Evolutionary conservation across 441 rosid genomes (phyloP).

Genomic region (Kokia cookei): DNA sequence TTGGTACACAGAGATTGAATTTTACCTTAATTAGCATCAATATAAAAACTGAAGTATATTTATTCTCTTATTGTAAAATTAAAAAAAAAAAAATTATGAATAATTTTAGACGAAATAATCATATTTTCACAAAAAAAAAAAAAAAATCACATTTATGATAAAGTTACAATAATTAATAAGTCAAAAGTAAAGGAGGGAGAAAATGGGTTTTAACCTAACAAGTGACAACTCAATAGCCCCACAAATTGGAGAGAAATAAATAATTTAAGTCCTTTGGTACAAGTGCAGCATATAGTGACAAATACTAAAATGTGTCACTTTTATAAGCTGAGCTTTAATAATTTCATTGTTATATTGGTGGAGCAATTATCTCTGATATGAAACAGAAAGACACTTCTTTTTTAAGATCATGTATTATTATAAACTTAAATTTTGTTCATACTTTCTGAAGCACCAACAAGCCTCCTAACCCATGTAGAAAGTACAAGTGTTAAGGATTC

Average conservation of each 20-base stretch:
- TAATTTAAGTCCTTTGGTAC: not conserved
- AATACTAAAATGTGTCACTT: not conserved
- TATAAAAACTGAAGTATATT: too few relatives aligned
- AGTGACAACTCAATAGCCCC: not conserved
- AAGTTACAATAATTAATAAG: not conserved
- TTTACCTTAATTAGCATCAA: too few relatives aligned
- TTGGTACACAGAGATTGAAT: too few relatives aligned
- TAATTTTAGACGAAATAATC: too few relatives aligned
- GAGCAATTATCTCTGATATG: not conserved
- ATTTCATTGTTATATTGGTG: not conserved
- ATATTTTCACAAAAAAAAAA: not conserved
- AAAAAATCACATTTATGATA: not conserved
- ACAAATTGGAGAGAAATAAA: not conserved
- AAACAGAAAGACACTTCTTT: not conserved
- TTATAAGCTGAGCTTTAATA: not conserved
- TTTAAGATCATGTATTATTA: not conserved
- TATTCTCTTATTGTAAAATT: too few relatives aligned
- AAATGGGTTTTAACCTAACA: not conserved
- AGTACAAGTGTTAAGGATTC: not conserved
- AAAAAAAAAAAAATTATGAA: too few relatives aligned
- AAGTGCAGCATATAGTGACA: not conserved
- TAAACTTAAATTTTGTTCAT: not conserved
- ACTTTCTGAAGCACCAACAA: slow-evolving; percentile 8
- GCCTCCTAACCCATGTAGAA: slow-evolving; percentile 4
- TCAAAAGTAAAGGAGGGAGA: not conserved